Evolutionary conservation across 2,329 filamentous ascomycete genomes (phyloP), one percentile per base, ranked within the genome.

Genomic region (Exophiala sp.): DNA sequence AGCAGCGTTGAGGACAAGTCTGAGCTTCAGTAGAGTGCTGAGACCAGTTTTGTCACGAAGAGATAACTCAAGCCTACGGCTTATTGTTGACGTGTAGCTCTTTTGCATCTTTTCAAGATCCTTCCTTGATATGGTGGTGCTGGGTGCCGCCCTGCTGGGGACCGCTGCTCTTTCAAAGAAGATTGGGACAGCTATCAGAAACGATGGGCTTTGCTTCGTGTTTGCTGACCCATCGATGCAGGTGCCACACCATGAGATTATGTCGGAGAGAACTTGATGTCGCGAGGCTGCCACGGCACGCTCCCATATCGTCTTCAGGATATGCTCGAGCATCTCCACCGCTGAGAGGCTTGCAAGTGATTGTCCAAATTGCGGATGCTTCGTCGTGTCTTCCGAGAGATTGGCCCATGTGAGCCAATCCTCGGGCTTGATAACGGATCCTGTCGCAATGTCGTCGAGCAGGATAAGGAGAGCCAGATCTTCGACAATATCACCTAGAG

Each of bases 381-480:
- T 48, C 5, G 5, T 47, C 21, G 39, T 10, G 24, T 32, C 32
- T 20, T 46, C 16, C 5, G 51, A 50, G 18, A 57, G 18, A 12
- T 45, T 33, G 16, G 48, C 20, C 57, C 57, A 60, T 7, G 14
- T 20, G 5, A n/a, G 42, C 54, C 54, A 60, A 24, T 57, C 47
- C 34, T 48, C 52, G 35, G 20, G 35, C 32, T 54, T 42, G 21
- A 57, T 50, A 8, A 39, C 44, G 2, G 47, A 33, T 24, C 50
- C 43, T 3, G 41, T 24, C 10, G 36, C 43, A 35, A 39, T 18
- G 33, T 45, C 47, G 7, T 57, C 54, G 21, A 57, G 36, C 11
- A 47, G 32, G 32, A 50, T 36, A n/a, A 60, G 34, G 11, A 52
- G 33, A 14, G 32, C 38, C 33, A 60, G 41, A 20, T 54, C 47